Evolutionary conservation across 345 rosid genomes (phyloP).

Genomic region (Euphorbia peplus): DNA sequence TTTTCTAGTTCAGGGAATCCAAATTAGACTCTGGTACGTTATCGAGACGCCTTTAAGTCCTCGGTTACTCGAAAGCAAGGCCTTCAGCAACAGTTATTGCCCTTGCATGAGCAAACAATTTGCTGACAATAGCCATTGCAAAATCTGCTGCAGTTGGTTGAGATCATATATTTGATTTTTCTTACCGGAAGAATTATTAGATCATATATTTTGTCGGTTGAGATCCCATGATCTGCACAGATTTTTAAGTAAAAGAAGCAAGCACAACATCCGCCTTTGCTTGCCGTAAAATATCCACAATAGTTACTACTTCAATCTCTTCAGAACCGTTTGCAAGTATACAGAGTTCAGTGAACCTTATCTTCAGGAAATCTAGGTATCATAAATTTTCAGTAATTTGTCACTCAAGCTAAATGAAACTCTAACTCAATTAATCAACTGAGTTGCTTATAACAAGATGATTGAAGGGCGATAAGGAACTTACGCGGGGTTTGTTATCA

Average conservation of each 20-base stretch:
- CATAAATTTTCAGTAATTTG: no score
- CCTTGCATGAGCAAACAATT: constrained; percentile 77
- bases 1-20: neutral
- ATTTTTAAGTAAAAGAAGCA: constrained; percentile 77
- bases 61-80: constrained; percentile 71
- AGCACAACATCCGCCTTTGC: constrained; percentile 79
- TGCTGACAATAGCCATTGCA: constrained; percentile 66
- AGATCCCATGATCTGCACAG: constrained; percentile 55
- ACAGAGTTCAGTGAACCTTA: neutral
- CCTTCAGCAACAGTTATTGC: constrained; percentile 88
- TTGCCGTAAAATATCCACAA: constrained; percentile 67
- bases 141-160: constrained; percentile 61
- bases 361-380: neutral
- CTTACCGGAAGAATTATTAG: constrained; percentile 83
- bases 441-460: no score
- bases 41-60: constrained; percentile 24
- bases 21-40: neutral
- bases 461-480: constrained; percentile 33
- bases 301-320: constrained; percentile 68
- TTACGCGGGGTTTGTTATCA: constrained; percentile 58
- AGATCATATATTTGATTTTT: constrained; percentile 52
- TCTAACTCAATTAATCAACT: neutral
- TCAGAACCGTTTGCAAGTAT: constrained; percentile 62
- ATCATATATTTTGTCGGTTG: constrained; percentile 68
- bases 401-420: no score